Conservation (phyloP, 1,139 yeast species). For the Geotrichum citri-aurantii region DNA sequence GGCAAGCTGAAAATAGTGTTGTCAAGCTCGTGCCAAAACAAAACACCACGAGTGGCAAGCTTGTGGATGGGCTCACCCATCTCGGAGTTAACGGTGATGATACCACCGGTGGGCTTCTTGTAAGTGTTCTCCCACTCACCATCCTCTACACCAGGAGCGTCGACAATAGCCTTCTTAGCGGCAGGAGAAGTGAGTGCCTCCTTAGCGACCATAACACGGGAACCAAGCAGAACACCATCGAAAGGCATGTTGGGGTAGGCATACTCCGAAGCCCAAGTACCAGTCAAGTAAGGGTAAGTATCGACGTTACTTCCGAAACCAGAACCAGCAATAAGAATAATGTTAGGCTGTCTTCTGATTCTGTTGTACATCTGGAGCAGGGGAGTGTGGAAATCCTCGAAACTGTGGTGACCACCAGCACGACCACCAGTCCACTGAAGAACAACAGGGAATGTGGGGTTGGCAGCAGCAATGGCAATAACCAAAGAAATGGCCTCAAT, state of each 20-base stretch:
- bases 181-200: constrained; percentile 92
- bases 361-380: constrained; percentile 90
- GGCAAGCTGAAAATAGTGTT: constrained; percentile 88
- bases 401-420: constrained; percentile 99
- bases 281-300: constrained; percentile 94
- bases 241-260: constrained; percentile 98
- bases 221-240: constrained; percentile 94
- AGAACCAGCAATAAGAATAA: constrained; percentile 90
- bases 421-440: constrained; percentile 99
- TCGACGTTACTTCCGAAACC: constrained; percentile 98
- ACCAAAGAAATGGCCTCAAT: constrained; percentile 85
- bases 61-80: constrained; percentile 99
- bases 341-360: constrained; percentile 87
- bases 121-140: constrained; percentile 88
- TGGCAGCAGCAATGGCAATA: constrained; percentile 87
- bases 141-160: constrained; percentile 86
- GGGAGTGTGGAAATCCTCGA: constrained; percentile 98
- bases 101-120: constrained; percentile 94
- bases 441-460: constrained; percentile 93
- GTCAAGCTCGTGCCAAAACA: constrained; percentile 91
- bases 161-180: constrained; percentile 88
- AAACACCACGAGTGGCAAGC: constrained; percentile 95
- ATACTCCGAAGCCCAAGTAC: constrained; percentile 83
- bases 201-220: constrained; percentile 95
- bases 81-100: constrained; percentile 91